Evolutionary conservation across 164 flowering plant genomes (phyloP).

Genomic region (Taxillus chinensis): DNA sequence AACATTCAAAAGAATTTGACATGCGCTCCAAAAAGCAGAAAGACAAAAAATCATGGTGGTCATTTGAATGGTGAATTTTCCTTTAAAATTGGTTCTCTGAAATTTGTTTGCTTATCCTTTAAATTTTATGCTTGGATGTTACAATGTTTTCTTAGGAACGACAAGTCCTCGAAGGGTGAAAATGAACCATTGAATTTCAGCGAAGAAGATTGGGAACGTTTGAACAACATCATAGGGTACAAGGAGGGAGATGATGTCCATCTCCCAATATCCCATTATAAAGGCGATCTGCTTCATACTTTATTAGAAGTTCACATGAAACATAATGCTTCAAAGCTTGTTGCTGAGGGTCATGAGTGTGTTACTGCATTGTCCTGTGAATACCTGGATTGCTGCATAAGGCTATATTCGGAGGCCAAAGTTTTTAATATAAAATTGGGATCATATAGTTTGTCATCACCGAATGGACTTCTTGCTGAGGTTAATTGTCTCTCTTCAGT

Average conservation of each 20-base stretch:
- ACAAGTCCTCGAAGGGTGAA: slow-evolving; percentile 47
- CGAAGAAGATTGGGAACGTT: slow-evolving; percentile 84
- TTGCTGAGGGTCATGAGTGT: slow-evolving; percentile 32
- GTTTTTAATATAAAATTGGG: slow-evolving; percentile 74
- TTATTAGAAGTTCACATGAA: slow-evolving; percentile 76
- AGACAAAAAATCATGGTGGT: slow-evolving; percentile 84
- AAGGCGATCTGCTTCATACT: slow-evolving; percentile 49
- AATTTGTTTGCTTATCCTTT: not conserved
- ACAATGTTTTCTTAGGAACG: slow-evolving; percentile 34
- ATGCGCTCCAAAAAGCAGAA: slow-evolving; percentile 36
- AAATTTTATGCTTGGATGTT: slow-evolving; percentile 5
- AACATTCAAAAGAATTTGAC: slow-evolving; percentile 52
- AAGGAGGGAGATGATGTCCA: slow-evolving; percentile 57
- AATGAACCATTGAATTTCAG: slow-evolving; percentile 49
- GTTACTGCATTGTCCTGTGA: slow-evolving; percentile 94
- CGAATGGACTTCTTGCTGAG: slow-evolving; percentile 87
- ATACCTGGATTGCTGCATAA: slow-evolving; percentile 56
- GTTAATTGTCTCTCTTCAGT: slow-evolving; percentile 23
- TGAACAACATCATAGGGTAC: slow-evolving; percentile 86
- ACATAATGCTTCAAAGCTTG: slow-evolving; percentile 89
- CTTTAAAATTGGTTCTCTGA: no score
- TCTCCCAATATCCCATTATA: slow-evolving; percentile 25
- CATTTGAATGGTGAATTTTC: slow-evolving; percentile 66
- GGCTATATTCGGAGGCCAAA: slow-evolving; percentile 77
- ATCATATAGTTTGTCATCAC: slow-evolving; percentile 77